Evolutionary conservation across 495 filamentous ascomycete genomes (phyloP), one percentile per base, ranked within the genome.

Genomic region (Aspergillus leporis): DNA sequence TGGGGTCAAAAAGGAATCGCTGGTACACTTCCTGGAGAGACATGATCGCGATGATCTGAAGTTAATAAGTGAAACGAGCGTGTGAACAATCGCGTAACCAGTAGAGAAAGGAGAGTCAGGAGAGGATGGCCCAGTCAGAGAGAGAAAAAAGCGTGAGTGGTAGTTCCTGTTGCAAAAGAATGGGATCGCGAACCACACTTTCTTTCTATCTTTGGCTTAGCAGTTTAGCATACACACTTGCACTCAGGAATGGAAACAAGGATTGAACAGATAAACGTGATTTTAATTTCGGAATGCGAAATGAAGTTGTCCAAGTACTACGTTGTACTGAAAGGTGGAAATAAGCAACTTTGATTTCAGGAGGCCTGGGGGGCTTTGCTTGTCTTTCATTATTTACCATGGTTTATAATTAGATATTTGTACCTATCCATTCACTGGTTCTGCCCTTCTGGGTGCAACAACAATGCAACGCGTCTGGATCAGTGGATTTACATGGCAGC

Each of bases 1-100:
- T 85, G 53, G 91, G 90, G 59, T 82, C 79, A 66, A 83, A 82
- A 50, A 96, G 83, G 72, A 93, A 97, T 70, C 82, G 81, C 79
- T 87, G 79, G 80, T 98, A 98, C 55, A 81, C 71, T 62, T 81
- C 76, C 68, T 82, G 80, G 70, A 90, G 81, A 70, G 87, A 84
- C 89, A 79, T 80, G 59, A 31, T 67, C 32, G 34, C 43, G 28
- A 59, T 55, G 28, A 28, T 56, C 45, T 48, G 50, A 31, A 55
- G 28, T 25, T 43, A 55, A 41, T 51, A 53, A 45, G 50, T 31
- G 47, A 55, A 62, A 67, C 47, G 58, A 43, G 64, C n/a, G n/a
- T 47, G 53, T 38, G 46, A 61, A 64, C 47, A 55, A 21, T 60
- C 23, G 34, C 31, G 38, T 22, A 53, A 32, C 12, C 14, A 43